Percentiles rank a stretch among this genome's conserved stretches.
These are phyloP conservation scores for Aureobasidium subglaciale DNA, from an alignment of 2,329 filamentous ascomycete species.

Conservation along the genomic window DNA sequence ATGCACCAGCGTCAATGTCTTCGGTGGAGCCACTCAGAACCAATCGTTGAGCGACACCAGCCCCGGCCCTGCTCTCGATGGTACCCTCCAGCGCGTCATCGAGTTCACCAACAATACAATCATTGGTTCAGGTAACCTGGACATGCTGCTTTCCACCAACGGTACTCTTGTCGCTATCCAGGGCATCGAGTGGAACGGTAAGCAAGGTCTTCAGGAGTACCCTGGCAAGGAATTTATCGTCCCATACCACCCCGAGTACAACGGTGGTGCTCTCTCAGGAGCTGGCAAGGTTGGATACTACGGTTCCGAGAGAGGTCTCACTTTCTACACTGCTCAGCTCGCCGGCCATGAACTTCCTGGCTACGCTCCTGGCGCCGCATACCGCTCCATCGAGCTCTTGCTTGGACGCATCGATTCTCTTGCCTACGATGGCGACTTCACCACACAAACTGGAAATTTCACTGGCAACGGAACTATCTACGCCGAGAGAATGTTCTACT, in stretches of 20 bases:
- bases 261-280: slow-evolving; percentile 14
- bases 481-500: neutral
- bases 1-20: slow-evolving; percentile 18
- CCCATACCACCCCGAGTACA: slow-evolving; percentile 19
- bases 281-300: slow-evolving; percentile 22
- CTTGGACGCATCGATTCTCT: slow-evolving; percentile 61
- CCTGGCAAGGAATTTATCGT: slow-evolving; percentile 22
- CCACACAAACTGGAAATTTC: slow-evolving; percentile 29
- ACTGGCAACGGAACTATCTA: slow-evolving; percentile 16
- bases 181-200: slow-evolving; percentile 28
- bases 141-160: slow-evolving; percentile 24
- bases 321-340: slow-evolving; percentile 23
- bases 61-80: neutral
- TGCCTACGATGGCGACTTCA: slow-evolving; percentile 30
- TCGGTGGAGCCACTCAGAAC: slow-evolving; percentile 20
- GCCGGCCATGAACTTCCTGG: slow-evolving; percentile 22
- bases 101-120: slow-evolving; percentile 29
- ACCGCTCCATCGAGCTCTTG: slow-evolving; percentile 67
- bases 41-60: slow-evolving; percentile 4
- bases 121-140: slow-evolving; percentile 26
- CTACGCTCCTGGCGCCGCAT: slow-evolving; percentile 43
- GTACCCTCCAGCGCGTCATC: slow-evolving; percentile 21
- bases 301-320: slow-evolving; percentile 24
- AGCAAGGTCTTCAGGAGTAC: slow-evolving; percentile 23
- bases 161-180: slow-evolving; percentile 25